Evolutionary conservation across 2,329 filamentous ascomycete genomes (phyloP).

Genomic region (Penicillium sp.): DNA sequence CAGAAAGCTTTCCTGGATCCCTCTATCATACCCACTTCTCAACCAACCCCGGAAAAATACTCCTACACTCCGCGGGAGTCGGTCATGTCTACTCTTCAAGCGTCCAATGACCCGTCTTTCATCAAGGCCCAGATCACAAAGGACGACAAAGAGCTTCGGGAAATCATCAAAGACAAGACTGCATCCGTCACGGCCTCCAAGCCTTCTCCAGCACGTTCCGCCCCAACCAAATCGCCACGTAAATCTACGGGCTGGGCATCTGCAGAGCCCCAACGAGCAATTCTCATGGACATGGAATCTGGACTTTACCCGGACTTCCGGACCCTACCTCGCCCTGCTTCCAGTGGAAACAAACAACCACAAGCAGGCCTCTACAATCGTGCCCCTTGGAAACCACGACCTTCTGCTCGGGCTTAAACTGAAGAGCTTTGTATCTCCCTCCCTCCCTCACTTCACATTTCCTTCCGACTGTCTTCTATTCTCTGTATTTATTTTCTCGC

Average conservation of each 20-base stretch:
- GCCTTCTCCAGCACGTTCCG: slow-evolving; percentile 16
- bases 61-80: slow-evolving; percentile 68
- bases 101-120: slow-evolving; percentile 58
- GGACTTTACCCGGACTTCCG: slow-evolving; percentile 35
- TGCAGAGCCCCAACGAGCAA: slow-evolving; percentile 44
- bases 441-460: slow-evolving; percentile 5
- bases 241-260: slow-evolving; percentile 30
- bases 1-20: slow-evolving; percentile 67
- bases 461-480: slow-evolving; percentile 12
- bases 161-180: slow-evolving; percentile 64
- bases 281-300: slow-evolving; percentile 46
- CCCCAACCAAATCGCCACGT: slow-evolving; percentile 26
- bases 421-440: background rate
- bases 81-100: slow-evolving; percentile 72
- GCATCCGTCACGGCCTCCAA: slow-evolving; percentile 34
- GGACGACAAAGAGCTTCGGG: slow-evolving; percentile 69
- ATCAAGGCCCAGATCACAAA: slow-evolving; percentile 80
- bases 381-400: slow-evolving; percentile 33
- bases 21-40: slow-evolving; percentile 54
- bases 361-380: slow-evolving; percentile 31
- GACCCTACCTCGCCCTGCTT: slow-evolving; percentile 15
- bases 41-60: slow-evolving; percentile 62
- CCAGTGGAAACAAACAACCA: slow-evolving; percentile 31
- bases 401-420: slow-evolving; percentile 29
- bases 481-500: slow-evolving; percentile 23